Evolutionary conservation across 164 flowering plant genomes (phyloP).

Genomic region (grape (Vitis vinifera)): ASM3070453v1 NC_081818.1:24881001-24881500

Average conservation of each 20-base stretch:
- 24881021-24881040: constrained; percentile 27
- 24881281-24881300: constrained; percentile 22
- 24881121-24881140: constrained; percentile 8
- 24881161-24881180: background rate
- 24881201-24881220: constrained; percentile 23
- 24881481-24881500: constrained; percentile 7
- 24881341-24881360: background rate
- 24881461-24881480: constrained; percentile 12
- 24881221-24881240: constrained; percentile 5
- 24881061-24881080: background rate
- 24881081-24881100: constrained; percentile 7
- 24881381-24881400: background rate
- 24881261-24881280: constrained; percentile 23
- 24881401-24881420: background rate
- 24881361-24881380: background rate
- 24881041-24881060: constrained; percentile 24
- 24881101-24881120: constrained; percentile 6
- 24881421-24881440: background rate
- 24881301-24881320: constrained; percentile 20
- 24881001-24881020: constrained; percentile 23
- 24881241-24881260: constrained; percentile 3
- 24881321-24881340: constrained; percentile 17
- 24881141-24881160: background rate
- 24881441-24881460: constrained; percentile 1
- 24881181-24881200: constrained; percentile 30